Evolutionary conservation across 2,329 filamentous ascomycete species (phyloP).

Genomic region (Metarhizium guizhouense): DNA sequence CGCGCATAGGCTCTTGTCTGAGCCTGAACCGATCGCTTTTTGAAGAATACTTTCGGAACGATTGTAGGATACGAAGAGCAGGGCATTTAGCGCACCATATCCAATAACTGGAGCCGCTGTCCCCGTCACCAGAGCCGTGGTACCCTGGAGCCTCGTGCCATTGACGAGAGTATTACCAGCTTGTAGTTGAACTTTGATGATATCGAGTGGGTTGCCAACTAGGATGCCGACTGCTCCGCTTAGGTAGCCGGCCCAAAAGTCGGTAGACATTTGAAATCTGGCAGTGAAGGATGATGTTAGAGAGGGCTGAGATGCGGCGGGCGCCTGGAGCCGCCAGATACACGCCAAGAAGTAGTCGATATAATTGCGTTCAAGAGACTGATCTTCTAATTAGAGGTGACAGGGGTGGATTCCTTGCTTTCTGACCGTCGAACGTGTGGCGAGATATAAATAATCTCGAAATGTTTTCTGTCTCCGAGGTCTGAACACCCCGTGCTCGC

Average conservation of each 20-base stretch:
- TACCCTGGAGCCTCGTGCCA: constrained; percentile 14
- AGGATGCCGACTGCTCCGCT: constrained; percentile 80
- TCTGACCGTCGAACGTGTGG: too few species aligned
- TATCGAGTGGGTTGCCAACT: constrained; percentile 78
- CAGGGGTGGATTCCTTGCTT: too few species aligned
- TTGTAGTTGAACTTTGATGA: constrained; percentile 60
- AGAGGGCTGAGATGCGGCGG: too few species aligned
- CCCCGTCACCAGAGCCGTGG: constrained; percentile 45
- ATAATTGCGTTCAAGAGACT: too few species aligned
- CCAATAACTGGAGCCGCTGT: constrained; percentile 78
- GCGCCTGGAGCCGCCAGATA: too few species aligned
- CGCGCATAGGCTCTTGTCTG: constrained; percentile 45
- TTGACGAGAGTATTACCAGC: constrained; percentile 27
- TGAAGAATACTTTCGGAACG: constrained; percentile 49
- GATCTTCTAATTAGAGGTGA: too few species aligned
- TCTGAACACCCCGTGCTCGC: too few species aligned
- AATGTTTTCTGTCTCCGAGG: too few species aligned
- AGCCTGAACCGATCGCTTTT: constrained; percentile 4
- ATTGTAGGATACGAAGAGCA: constrained; percentile 88
- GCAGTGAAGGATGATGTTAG: background rate
- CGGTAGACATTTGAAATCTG: constrained; percentile 57
- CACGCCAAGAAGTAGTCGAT: too few species aligned
- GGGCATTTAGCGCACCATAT: constrained; percentile 83
- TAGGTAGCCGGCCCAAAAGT: constrained; percentile 90
- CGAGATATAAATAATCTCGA: too few species aligned